Conservation (phyloP, 2,329 filamentous ascomycete species). For the Scedosporium boydii region DNA sequence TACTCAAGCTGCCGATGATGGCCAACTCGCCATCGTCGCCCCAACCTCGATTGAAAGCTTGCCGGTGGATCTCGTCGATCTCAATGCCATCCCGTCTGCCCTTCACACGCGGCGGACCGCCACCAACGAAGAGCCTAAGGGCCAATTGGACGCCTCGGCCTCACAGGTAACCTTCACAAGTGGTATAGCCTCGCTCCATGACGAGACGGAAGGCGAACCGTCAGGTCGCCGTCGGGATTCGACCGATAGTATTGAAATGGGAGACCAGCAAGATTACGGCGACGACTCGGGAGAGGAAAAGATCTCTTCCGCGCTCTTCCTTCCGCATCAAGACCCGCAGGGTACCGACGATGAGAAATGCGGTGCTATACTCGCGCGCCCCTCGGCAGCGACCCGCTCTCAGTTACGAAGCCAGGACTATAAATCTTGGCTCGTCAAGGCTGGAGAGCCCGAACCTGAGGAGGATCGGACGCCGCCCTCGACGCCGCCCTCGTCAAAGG, state of each 20-base stretch:
- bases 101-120: too few species aligned
- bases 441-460: constrained; percentile 36
- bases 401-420: constrained; percentile 23
- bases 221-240: constrained; percentile 23
- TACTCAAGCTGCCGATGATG: not conserved
- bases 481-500: constrained; percentile 7
- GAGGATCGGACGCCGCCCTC: constrained; percentile 16
- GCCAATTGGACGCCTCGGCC: too few species aligned
- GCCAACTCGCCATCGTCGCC: not conserved
- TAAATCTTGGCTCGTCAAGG: constrained; percentile 49
- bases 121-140: too few species aligned
- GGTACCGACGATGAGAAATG: constrained; percentile 14
- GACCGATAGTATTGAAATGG: constrained; percentile 26
- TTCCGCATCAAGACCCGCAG: constrained; percentile 57
- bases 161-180: not conserved
- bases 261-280: constrained; percentile 30
- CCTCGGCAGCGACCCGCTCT: constrained; percentile 2
- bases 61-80: not conserved
- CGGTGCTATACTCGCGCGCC: not conserved
- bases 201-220: not conserved
- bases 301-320: constrained; percentile 76
- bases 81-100: too few species aligned
- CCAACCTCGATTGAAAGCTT: not conserved
- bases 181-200: constrained; percentile 15
- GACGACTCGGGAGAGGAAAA: constrained; percentile 70